phyloP scores from a whole-genome alignment of 108 stramenopile genomes.

The Cyclotella kingstonii region DNA sequence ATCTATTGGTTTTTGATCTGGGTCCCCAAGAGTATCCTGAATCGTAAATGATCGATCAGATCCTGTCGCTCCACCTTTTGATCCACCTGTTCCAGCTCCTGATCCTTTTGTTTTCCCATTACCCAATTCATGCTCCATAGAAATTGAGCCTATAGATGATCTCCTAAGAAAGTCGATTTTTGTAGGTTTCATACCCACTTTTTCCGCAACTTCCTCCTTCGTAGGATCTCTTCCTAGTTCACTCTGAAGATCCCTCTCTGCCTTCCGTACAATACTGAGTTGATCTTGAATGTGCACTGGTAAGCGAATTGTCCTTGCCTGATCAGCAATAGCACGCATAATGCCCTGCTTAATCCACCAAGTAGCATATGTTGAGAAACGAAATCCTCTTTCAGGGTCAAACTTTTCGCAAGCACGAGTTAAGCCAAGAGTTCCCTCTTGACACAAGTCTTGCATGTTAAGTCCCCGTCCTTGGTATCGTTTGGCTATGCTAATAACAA shows the following conservation, averaged over 20 bases:
- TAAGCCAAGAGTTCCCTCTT: constrained; percentile 94
- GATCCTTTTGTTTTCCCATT: constrained; percentile 76
- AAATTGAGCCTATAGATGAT: constrained; percentile 62
- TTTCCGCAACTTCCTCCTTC: constrained; percentile 64
- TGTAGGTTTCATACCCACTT: constrained; percentile 60
- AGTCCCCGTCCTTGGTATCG: constrained; percentile 83
- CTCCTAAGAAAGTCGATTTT: constrained; percentile 82
- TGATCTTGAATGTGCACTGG: constrained; percentile 93
- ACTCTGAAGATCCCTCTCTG: constrained; percentile 61
- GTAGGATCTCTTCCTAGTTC: constrained; percentile 80
- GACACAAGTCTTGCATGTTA: constrained; percentile 86
- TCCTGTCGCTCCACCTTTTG: constrained; percentile 39
- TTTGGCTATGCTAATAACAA: constrained; percentile 90
- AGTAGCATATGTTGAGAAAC: constrained; percentile 96
- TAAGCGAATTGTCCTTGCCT: constrained; percentile 87
- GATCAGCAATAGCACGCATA: constrained; percentile 92
- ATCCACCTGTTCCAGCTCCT: constrained; percentile 65
- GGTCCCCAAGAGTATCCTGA: constrained; percentile 71
- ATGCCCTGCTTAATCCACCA: constrained; percentile 98
- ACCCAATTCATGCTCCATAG: constrained; percentile 74
- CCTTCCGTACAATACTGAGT: constrained; percentile 62
- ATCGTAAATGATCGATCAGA: constrained; percentile 60
- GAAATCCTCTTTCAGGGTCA: constrained; percentile 91
- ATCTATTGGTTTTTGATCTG: constrained; percentile 79
- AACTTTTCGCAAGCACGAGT: constrained; percentile 94